Base-by-base conservation (phyloP, 257 asterid genomes). In the Scutellaria galericulata region DNA sequence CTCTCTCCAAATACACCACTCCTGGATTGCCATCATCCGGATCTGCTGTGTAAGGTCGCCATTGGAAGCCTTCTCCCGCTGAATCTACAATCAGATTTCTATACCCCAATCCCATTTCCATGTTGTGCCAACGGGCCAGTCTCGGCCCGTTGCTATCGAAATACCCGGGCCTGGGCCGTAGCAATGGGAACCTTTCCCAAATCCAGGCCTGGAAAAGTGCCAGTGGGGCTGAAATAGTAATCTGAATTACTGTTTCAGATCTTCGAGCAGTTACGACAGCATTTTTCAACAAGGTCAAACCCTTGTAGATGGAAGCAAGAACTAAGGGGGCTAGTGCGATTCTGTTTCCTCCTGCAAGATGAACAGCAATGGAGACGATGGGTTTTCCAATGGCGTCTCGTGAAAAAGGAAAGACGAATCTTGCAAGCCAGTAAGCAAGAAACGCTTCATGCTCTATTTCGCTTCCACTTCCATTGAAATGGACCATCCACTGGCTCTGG, bases 121-220 rank as follows among this genome's bases (percentile, higher is more conserved):
- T 3, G 20, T 41, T 37, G 7, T 59, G 35, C 91, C 91, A 88
- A 27, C 78, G 62, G 18, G 78, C 82, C 48, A 81, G 55, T 57
- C 80, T 68, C 31, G 83, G 81, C 27, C 20, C 40, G 4, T 57
- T 9, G 2, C 56, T 18, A 18, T 18, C 18, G 18, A 18, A 18
- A 18, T 18, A 9, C 40, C 51, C 57, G 4, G 84, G 79, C 14
- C 9, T n/a, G 0, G 72, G 72, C 7, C 48, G 31, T 15, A 84
- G 68, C 0, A 37, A 0, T 0, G 76, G 79, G 13, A 82, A 81
- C 9, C 90, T 79, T 70, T 83, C 89, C 84, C 84, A 84, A 15
- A 69, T 79, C 89, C 94, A 85, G 24, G 70, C 64, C 66, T 80
- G 88, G 44, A 86, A 61, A 9, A 87, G 72, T 5, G 72, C 74